phyloP scores from a whole-genome alignment of 2,329 filamentous ascomycete genomes.

The Xylariaceae sp. region DNA sequence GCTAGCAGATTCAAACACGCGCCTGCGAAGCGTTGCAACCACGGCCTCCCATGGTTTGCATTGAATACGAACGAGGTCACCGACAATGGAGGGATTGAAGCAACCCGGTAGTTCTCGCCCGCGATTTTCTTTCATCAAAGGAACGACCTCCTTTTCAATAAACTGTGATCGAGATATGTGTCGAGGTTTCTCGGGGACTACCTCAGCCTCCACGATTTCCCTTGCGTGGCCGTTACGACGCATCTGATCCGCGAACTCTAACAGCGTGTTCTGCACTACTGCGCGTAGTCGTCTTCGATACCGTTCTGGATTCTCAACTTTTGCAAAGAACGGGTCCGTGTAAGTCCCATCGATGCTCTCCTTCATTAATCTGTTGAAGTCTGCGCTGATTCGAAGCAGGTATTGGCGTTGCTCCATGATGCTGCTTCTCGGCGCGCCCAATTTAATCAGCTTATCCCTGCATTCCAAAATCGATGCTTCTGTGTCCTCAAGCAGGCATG shows the following conservation, averaged over 20 bases:
- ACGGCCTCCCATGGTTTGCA: background rate
- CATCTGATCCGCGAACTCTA: constrained; percentile 20
- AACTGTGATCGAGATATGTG: background rate
- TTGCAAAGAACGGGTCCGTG: constrained; percentile 27
- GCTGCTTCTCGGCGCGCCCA: constrained; percentile 24
- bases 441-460: constrained; percentile 19
- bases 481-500: constrained; percentile 28
- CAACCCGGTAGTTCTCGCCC: background rate
- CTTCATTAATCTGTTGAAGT: constrained; percentile 26
- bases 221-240: background rate
- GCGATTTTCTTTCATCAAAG: background rate
- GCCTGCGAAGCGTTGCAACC: background rate
- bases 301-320: constrained; percentile 1
- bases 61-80: background rate
- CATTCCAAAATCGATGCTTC: constrained; percentile 26
- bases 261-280: constrained; percentile 25
- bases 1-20: background rate
- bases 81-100: background rate
- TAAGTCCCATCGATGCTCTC: constrained; percentile 30
- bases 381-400: constrained; percentile 26
- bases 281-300: constrained; percentile 27
- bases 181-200: background rate
- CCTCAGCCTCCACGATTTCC: background rate
- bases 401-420: constrained; percentile 27
- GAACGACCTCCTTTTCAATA: background rate